Percentiles rank a stretch among this genome's conserved stretches.
phyloP scores from a whole-genome alignment of 108 stramenopile genomes.

The Cyclotella baltica region DNA sequence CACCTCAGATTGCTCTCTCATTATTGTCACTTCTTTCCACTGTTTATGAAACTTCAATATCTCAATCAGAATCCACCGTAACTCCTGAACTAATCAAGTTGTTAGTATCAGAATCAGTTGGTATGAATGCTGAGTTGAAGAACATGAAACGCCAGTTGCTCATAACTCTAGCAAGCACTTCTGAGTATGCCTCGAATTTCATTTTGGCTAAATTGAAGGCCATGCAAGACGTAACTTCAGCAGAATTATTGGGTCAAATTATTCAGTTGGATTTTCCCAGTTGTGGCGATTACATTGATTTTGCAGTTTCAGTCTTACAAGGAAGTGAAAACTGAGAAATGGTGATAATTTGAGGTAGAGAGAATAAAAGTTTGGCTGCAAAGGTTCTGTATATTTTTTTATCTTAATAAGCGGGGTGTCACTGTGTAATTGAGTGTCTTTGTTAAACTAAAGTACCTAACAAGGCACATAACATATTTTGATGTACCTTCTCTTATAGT shows the following conservation, averaged over 20 bases:
- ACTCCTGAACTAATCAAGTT: conserved; percentile 48
- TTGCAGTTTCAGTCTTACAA: conserved; percentile 49
- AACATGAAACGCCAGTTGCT: conserved; percentile 59
- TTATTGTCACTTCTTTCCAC: conserved; percentile 61
- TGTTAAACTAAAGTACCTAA: too few species aligned
- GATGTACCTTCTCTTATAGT: too few species aligned
- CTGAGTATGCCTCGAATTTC: conserved; percentile 56
- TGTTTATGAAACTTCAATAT: conserved; percentile 40
- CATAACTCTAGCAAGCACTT: conserved; percentile 67
- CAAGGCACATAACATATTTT: too few species aligned
- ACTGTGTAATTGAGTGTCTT: too few species aligned
- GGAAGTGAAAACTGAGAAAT: neutral
- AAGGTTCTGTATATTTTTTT: too few species aligned
- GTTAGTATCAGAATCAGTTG: conserved; percentile 53
- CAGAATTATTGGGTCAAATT: conserved; percentile 76
- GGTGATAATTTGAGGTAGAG: too few species aligned
- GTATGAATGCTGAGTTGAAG: conserved; percentile 42
- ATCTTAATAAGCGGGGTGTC: too few species aligned
- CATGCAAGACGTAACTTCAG: conserved; percentile 60
- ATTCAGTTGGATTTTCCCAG: conserved; percentile 55
- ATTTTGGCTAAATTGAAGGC: conserved; percentile 64
- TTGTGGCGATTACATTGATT: conserved; percentile 58
- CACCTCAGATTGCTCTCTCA: conserved; percentile 47
- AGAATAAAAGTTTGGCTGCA: too few species aligned
- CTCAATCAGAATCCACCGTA: conserved; percentile 41